Evolutionary conservation across 139 green algal species (phyloP).

Genomic region (Medakamo hakoo): DNA sequence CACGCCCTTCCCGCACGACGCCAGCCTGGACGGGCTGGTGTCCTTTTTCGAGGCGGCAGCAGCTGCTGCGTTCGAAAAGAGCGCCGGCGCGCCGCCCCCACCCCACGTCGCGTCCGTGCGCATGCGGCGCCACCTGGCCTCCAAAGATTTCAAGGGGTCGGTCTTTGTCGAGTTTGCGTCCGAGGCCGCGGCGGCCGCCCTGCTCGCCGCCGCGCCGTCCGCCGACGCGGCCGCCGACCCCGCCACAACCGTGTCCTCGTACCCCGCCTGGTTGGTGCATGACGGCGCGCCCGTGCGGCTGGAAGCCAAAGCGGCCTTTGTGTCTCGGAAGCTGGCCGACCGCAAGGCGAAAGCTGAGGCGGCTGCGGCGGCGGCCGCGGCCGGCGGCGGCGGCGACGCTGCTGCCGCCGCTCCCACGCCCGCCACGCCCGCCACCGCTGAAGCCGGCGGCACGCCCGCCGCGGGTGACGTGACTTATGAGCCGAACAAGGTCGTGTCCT

Average conservation of each 20-base stretch:
- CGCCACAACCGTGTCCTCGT: too few relatives aligned
- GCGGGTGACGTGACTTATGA: not conserved
- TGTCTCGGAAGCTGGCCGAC: constrained; percentile 1
- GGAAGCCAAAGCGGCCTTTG: constrained; percentile 1
- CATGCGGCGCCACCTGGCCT: constrained; percentile 50
- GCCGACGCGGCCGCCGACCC: not conserved
- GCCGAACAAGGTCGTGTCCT: constrained; percentile 12
- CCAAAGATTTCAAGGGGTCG: constrained; percentile 70
- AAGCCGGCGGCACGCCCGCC: not conserved
- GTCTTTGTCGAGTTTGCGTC: constrained; percentile 63
- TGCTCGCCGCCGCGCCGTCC: not conserved
- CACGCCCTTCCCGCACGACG: constrained; percentile 53
- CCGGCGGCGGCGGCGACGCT: too few relatives aligned
- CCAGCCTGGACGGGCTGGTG: constrained; percentile 33
- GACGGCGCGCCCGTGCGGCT: constrained; percentile 2
- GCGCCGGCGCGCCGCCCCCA: not conserved
- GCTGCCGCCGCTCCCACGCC: too few relatives aligned
- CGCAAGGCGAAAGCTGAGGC: not conserved
- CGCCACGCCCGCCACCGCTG: too few relatives aligned
- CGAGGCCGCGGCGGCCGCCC: constrained; percentile 20
- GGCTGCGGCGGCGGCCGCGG: not conserved
- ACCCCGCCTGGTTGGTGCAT: constrained; percentile 2
- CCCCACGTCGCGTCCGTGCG: constrained; percentile 48
- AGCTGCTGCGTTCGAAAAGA: not conserved
- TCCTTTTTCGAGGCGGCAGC: not conserved